Conservation (phyloP, 805 yeast genomes). For the Candida lessepsii region DNA sequence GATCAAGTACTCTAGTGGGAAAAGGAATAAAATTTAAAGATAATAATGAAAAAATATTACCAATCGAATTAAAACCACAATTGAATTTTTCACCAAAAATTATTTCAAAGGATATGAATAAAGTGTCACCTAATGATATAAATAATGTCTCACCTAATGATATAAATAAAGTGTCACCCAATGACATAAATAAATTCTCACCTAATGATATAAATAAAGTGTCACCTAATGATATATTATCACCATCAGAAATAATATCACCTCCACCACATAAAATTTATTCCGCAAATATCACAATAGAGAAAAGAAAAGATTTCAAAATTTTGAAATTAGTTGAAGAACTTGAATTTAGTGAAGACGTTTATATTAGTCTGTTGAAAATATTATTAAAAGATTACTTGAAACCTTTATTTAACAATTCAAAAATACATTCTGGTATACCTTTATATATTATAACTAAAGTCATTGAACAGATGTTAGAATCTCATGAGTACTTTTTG, state of each 20-base stretch:
- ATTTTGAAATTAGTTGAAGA: constrained; percentile 40
- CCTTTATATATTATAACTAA: constrained; percentile 3
- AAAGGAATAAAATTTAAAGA: too few relatives aligned
- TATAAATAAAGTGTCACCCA: not conserved
- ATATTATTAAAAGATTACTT: constrained; percentile 45
- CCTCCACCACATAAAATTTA: constrained; percentile 12
- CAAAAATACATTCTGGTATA: constrained; percentile 2
- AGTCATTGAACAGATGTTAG: constrained; percentile 1
- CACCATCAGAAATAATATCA: constrained; percentile 10
- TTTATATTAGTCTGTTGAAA: constrained; percentile 45
- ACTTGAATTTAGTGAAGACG: constrained; percentile 47
- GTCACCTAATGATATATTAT: constrained; percentile 9
- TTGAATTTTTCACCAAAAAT: too few relatives aligned
- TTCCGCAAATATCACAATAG: constrained; percentile 22
- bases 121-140: too few relatives aligned
- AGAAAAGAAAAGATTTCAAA: constrained; percentile 14
- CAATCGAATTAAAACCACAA: too few relatives aligned
- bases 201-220: not conserved
- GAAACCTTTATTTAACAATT: constrained; percentile 29
- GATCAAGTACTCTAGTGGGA: too few relatives aligned
- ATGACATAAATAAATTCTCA: not conserved
- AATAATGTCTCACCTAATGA: too few relatives aligned
- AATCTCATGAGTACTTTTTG: constrained; percentile 3
- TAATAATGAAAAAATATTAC: too few relatives aligned
- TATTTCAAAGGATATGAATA: too few relatives aligned